Evolutionary conservation across 1,139 yeast genomes (phyloP), one percentile per base, ranked within the genome.

Genomic region (Scheffersomyces quercinus): DNA sequence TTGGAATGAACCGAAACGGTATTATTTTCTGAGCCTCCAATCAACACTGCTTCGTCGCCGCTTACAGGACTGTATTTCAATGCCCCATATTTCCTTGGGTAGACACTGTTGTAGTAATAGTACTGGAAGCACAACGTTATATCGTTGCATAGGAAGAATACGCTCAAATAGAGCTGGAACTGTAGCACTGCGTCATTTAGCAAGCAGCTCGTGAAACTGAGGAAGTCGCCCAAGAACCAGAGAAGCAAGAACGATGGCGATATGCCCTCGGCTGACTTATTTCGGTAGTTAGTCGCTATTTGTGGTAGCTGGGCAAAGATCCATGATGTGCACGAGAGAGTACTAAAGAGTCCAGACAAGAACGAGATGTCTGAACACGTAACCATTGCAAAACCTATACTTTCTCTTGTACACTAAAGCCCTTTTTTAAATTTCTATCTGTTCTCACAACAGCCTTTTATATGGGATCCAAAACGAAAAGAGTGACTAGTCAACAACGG

Each of bases 221-320:
- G 73, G 24, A 86, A 73, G 60, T 93, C 99, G 4, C 98, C 99
- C 49, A 81, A 59, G 48, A 88, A 77, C 97, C 97, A 90, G 44
- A 86, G 80, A 14, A 79, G 50, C 5, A 93, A 72, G 55, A 91
- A 89, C 8, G 77, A 75, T n/a, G 86, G 79, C 6, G 96, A 86
- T 28, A 93, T 73, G 1, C 97, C 98, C 33, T 85, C 95, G 1
- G 95, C 96, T 0, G 95, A 85, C 57, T 88, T 84, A 59, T 77
- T 81, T 29, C 71, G 71, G 62, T 86, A 88, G 56, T 91, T 91
- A 56, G 84, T 81, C 46, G 82, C 65, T 14, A 89, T 83, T 60
- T 91, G 99, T 0, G 98, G 98, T 24, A 88, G 65, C 60, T 88
- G 95, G 1, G 97, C 96, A 54, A 90, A 83, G 36, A 90, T 72